Conservation (phyloP, 2,329 filamentous ascomycete genomes). For the Diaporthe velutina region DNA sequence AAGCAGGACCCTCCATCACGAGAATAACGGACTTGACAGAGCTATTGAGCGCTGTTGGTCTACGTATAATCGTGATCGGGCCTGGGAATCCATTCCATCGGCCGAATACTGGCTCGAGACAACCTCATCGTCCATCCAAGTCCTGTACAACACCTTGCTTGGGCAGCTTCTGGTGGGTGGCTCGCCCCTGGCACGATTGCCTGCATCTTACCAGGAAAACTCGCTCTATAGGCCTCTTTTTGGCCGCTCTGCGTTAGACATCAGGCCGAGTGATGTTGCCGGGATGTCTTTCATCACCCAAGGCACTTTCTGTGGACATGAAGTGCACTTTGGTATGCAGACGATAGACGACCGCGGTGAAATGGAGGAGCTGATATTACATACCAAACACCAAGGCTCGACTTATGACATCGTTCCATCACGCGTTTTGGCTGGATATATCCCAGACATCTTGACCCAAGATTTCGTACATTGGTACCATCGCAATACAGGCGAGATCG, state of each 20-base stretch:
- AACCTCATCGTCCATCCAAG: conserved; percentile 39
- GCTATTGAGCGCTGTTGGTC: not conserved
- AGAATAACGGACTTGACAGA: not conserved
- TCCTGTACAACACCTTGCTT: conserved; percentile 64
- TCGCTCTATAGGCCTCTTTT: conserved; percentile 59
- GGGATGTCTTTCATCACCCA: conserved; percentile 57
- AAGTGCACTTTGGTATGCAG: not conserved
- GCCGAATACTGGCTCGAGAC: conserved; percentile 44
- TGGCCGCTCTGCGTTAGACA: conserved; percentile 55
- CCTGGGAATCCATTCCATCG: conserved; percentile 25
- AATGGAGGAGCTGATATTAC: not conserved
- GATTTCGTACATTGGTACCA: conserved; percentile 63
- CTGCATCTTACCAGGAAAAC: conserved; percentile 57
- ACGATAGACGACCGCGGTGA: not conserved
- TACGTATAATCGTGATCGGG: not conserved
- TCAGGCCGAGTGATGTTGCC: conserved; percentile 52
- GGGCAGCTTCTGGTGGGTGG: conserved; percentile 67
- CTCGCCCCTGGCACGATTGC: conserved; percentile 60
- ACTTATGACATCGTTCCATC: conserved; percentile 15
- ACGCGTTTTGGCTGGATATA: conserved; percentile 42
- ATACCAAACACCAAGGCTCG: not conserved
- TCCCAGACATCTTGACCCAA: conserved; percentile 55
- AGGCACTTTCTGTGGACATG: conserved; percentile 32
- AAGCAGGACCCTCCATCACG: not conserved
- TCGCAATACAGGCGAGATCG: conserved; percentile 43